These are phyloP conservation scores for Sphagnum contortum DNA, from an alignment of 225 moss, liverwort and hornwort species.

Conservation along the genomic window DNA sequence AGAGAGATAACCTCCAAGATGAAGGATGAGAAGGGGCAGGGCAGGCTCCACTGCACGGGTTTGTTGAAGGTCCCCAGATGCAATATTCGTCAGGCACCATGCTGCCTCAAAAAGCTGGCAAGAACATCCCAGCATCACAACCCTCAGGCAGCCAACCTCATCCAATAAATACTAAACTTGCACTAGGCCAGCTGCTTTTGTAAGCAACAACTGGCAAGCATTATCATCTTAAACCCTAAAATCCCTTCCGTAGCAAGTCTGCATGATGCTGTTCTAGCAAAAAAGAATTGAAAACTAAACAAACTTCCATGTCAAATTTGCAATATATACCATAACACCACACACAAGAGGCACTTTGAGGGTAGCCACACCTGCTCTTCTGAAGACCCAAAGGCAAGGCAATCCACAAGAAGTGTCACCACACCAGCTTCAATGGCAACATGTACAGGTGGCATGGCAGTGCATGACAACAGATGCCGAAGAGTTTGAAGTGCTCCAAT, in stretches of 20 bases:
- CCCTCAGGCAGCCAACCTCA: too few species aligned
- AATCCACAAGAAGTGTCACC: conserved; percentile 73
- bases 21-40: conserved; percentile 74
- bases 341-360: too few species aligned
- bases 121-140: background rate
- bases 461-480: conserved; percentile 69
- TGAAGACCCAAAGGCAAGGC: conserved; percentile 69
- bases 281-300: too few species aligned
- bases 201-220: too few species aligned
- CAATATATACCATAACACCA: too few species aligned
- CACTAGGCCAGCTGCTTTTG: too few species aligned
- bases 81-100: conserved; percentile 97
- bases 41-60: conserved; percentile 82
- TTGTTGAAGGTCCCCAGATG: conserved; percentile 86
- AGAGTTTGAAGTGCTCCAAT: conserved; percentile 68
- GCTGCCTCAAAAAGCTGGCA: conserved; percentile 92
- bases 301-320: too few species aligned
- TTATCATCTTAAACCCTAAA: too few species aligned
- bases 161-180: too few species aligned
- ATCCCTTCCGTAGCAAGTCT: too few species aligned
- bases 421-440: conserved; percentile 88
- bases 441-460: conserved; percentile 66
- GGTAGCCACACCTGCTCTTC: conserved; percentile 66
- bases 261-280: too few species aligned
- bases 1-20: conserved; percentile 74